A percentile compares a stretch with the other conserved stretches of the same genome.
Evolutionary conservation across 139 green algal species (phyloP).

Genomic region (Micromonas commoda): DNA sequence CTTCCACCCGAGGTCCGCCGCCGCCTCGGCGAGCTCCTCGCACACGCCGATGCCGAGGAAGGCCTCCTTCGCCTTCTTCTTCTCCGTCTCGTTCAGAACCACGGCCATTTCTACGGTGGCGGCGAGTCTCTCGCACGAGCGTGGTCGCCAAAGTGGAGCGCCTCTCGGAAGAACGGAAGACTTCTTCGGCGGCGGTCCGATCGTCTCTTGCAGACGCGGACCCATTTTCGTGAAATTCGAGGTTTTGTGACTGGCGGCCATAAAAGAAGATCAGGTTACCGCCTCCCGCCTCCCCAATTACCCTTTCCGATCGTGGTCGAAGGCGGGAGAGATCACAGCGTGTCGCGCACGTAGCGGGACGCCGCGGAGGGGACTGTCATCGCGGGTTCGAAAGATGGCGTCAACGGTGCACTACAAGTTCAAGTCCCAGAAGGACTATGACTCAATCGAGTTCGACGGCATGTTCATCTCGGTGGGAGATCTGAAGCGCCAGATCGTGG

Average conservation of each 20-base stretch:
- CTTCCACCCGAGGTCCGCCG: slow-evolving; percentile 74
- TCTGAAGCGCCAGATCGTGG: slow-evolving; percentile 43
- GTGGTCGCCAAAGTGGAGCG: neutral
- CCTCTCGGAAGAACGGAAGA: no score
- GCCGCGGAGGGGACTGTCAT: no score
- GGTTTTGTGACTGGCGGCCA: no score
- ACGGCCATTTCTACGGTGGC: neutral
- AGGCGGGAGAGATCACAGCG: no score
- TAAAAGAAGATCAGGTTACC: no score
- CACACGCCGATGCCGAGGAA: slow-evolving; percentile 78
- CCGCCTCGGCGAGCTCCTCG: slow-evolving; percentile 68
- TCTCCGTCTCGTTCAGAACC: neutral
- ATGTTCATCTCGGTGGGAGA: slow-evolving; percentile 45
- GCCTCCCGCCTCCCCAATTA: no score
- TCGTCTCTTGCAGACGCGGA: no score
- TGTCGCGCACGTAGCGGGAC: no score
- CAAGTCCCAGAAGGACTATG: slow-evolving; percentile 40
- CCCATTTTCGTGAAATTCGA: no score
- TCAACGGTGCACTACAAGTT: slow-evolving; percentile 49
- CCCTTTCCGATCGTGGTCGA: no score
- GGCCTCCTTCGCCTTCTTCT: neutral
- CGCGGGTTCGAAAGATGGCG: no score
- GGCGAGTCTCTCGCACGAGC: neutral
- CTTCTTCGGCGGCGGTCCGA: no score
- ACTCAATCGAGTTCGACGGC: slow-evolving; percentile 43